Evolutionary conservation across 176 grass and related monocot species (phyloP).

Genomic region (Musa troglodytarum): DNA sequence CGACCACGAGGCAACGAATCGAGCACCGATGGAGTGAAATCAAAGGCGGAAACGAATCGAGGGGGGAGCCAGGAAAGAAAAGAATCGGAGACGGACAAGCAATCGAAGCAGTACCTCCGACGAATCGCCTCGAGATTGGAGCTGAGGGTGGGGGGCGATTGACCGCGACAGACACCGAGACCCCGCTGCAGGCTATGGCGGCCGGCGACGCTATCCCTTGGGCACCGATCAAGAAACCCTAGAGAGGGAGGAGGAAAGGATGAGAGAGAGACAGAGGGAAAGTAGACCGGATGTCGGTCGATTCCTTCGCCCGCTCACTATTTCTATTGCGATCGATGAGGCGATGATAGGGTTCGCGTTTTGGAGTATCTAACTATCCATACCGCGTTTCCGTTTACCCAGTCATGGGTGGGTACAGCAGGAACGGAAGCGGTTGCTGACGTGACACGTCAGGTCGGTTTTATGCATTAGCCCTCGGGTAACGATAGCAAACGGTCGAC

Average conservation of each 20-base stretch:
- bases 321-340: not conserved
- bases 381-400: not conserved
- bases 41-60: not conserved
- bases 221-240: not conserved
- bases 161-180: not conserved
- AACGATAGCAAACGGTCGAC: no score
- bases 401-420: not conserved
- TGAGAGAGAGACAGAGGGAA: not conserved
- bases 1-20: not conserved
- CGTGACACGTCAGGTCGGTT: no score
- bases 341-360: no score
- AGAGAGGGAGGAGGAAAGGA: not conserved
- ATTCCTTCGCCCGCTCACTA: not conserved
- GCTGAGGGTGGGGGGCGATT: not conserved
- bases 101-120: not conserved
- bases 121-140: not conserved
- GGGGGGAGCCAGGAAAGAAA: not conserved
- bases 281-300: not conserved
- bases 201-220: not conserved
- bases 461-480: no score
- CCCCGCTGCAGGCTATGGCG: not conserved
- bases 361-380: no score
- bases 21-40: not conserved
- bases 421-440: no score
- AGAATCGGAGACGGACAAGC: not conserved